Evolutionary conservation across 164 flowering plant species (phyloP), one percentile per base, ranked within the genome.

Genomic region (Tetrastigma voinierianum): DNA sequence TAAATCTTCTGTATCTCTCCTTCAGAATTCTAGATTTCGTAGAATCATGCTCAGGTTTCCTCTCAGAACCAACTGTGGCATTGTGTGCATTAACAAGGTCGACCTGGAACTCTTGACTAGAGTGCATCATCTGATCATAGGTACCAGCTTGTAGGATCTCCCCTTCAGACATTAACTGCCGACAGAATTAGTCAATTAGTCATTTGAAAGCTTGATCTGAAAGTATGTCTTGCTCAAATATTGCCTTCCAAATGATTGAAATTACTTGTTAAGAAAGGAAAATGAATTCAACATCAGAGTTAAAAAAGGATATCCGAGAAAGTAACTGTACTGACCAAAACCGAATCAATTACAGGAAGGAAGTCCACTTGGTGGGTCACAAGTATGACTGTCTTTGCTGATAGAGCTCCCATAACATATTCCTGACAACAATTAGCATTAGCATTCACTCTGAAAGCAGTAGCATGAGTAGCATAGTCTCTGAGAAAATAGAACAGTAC

Each of bases 301-400:
- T 25, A 25, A 25, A 25, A 7, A 25, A 25, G 40, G 40, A 25
- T 3, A 25, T 25, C 40, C 40, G 6, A 25, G 40, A 25, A 25
- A 25, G 40, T 25, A 25, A 25, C 40, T 25, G 40, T 17, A 80
- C 98, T 81, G 17, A 93, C 98, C 93, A 93, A 67, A 65, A 89
- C 78, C 40, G 77, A 80, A 75, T 89, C 81, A 74, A 90, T 86
- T 70, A 85, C 81, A 8, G 91, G 98, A 66, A 93, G 96, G 73
- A 93, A 93, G 69, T 93, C 96, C 9, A 93, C 94, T 87, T 93
- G 96, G 75, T 93, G 96, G n/a, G 98, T 90, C 62, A 93, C 98
- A 53, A 90, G 89, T 45, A 89, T 64, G 67, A 93, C 91, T 1
- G 89, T 86, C 77, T 93, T 93, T 62, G 70, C 72, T 14, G 84